Base-by-base conservation (phyloP, 176 grass and related monocot species). In the Miscanthus lutarioriparius region DNA sequence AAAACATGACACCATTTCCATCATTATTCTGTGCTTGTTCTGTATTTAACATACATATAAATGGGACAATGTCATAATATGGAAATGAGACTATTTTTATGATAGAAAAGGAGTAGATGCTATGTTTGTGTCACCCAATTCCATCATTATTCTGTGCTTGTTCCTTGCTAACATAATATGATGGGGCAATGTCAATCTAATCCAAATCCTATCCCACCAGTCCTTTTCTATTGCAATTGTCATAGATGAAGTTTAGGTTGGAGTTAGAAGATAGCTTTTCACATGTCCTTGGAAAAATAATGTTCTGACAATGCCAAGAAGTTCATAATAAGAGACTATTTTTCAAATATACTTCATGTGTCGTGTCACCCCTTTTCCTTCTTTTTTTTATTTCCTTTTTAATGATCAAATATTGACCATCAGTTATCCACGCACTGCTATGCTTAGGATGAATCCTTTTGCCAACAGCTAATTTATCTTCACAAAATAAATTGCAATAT, bases 211-310 rank as follows among this genome's bases (percentile, higher is more conserved):
- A 30, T 16, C 64, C 64, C 15, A 8, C 12, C 39, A 67, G 7
- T n/a, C 28, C 33, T 76, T 44, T 47, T 22, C 45, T 78, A 43
- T 32, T 77, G 47, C 23, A 28, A 53, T 35, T 56, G n/a, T 51
- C 22, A 40, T 2, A 75, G 75, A 67, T 81, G 14, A 48, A 78
- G 78, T 71, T 67, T 70, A 91, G 35, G 19, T 44, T 5, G 49
- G 72, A 56, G 4, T 77, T 72, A 96, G 68, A 66, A 79, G 76
- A 74, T 83, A 39, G 76, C 2, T 16, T 95, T 89, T 53, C 81
- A 87, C 12, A 71, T 87, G 64, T 37, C 68, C 78, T 12, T 82
- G 62, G 0, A 84, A 93, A 45, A 89, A 22, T 70, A 85, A 56
- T 75, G 19, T 70, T 37, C 23, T 77, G 77, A 48, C 86, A 72